Evolutionary conservation across 1,284 basidiomycete species (phyloP).

Genomic region (Marasmius sp.): DNA sequence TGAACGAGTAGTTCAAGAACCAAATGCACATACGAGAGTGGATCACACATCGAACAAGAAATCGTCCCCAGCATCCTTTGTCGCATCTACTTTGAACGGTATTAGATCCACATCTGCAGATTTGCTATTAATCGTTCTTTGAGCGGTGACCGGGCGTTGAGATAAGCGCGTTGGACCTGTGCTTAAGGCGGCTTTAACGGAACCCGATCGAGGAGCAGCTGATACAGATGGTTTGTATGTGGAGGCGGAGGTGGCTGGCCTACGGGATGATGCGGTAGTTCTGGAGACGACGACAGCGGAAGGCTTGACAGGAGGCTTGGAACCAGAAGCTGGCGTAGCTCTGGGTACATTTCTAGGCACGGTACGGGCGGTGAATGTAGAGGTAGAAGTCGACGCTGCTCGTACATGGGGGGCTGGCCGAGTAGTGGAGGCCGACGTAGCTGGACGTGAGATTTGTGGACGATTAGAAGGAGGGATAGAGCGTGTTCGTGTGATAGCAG

Average conservation of each 20-base stretch:
- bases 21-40: not conserved
- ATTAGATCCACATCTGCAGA: not conserved
- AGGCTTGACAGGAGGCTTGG: not conserved
- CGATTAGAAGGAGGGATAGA: not conserved
- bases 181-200: no score
- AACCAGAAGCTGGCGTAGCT: not conserved
- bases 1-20: no score
- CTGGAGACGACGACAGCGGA: not conserved
- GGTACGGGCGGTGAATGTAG: not conserved
- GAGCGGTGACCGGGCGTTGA: not conserved
- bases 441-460: conserved; percentile 1
- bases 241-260: conserved; percentile 8
- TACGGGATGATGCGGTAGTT: not conserved
- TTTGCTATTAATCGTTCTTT: not conserved
- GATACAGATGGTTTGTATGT: not conserved
- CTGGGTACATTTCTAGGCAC: not conserved
- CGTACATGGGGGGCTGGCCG: not conserved
- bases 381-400: not conserved
- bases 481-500: conserved; percentile 1
- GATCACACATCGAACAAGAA: conserved; percentile 26
- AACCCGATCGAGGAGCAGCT: no score
- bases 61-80: conserved; percentile 19
- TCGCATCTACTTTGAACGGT: not conserved
- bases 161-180: not conserved
- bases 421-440: conserved; percentile 2